A percentile compares a stretch with the other conserved stretches of the same genome.
Evolutionary conservation across 768 basidiomycete genomes (phyloP).

Genomic region (Leucosporidium creatinivorum): DNA sequence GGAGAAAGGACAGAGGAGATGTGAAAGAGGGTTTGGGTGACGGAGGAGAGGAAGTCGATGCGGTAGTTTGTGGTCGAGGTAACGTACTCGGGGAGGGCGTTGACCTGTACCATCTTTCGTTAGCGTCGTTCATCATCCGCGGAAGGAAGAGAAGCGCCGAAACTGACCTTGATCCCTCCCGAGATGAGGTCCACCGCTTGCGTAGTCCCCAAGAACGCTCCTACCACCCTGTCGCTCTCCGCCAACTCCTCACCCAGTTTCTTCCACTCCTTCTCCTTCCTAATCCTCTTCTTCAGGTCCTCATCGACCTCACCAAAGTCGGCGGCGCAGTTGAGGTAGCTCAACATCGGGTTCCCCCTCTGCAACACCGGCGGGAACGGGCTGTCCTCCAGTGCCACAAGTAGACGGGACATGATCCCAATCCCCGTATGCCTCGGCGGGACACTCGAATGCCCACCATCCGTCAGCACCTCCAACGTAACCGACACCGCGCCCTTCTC

Average conservation of each 20-base stretch:
- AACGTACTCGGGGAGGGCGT: slow-evolving; percentile 29
- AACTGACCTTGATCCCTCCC: slow-evolving; percentile 27
- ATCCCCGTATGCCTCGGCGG: slow-evolving; percentile 74
- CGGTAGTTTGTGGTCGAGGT: slow-evolving; percentile 27
- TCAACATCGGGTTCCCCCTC: slow-evolving; percentile 38
- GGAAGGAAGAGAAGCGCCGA: too few relatives aligned
- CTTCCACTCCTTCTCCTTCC: slow-evolving; percentile 38
- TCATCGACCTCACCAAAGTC: slow-evolving; percentile 55
- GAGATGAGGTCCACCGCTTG: slow-evolving; percentile 64
- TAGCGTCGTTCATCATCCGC: too few relatives aligned
- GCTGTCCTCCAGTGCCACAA: slow-evolving; percentile 62
- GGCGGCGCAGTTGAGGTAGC: slow-evolving; percentile 58
- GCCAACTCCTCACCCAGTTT: slow-evolving; percentile 48
- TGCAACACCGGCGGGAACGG: slow-evolving; percentile 46
- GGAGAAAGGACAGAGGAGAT: slow-evolving; percentile 21
- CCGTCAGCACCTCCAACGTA: slow-evolving; percentile 56
- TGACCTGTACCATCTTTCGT: slow-evolving; percentile 7
- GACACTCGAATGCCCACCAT: slow-evolving; percentile 79
- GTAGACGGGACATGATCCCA: slow-evolving; percentile 65
- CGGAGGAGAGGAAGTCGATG: slow-evolving; percentile 24
- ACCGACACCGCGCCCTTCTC: slow-evolving; percentile 58
- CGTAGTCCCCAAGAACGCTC: slow-evolving; percentile 51
- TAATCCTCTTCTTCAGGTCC: slow-evolving; percentile 46
- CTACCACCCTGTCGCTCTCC: slow-evolving; percentile 40
- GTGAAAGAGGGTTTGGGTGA: slow-evolving; percentile 7